Base-by-base conservation (phyloP, 192 early-diverging fungal species). In the Powellomyces hirtus region DNA sequence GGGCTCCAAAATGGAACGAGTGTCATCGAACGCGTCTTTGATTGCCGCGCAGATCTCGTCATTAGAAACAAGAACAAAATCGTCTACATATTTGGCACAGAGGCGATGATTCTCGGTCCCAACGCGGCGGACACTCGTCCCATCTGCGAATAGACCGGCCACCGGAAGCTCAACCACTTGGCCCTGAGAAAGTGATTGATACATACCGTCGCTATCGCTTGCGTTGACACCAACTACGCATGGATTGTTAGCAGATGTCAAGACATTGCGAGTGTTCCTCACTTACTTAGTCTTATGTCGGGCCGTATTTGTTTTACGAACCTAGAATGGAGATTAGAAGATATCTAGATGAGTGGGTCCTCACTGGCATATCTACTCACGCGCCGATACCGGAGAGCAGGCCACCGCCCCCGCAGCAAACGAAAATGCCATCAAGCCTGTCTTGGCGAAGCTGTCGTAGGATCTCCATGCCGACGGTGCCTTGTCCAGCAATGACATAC, bases 141-240 rank as follows among this genome's bases (percentile, higher is more conserved):
- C 83, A 49, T 84, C 83, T 22, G 79, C 68, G 51, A 84, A 84
- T 36, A 84, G 63, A 16, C 83, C 83, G 42, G 72, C 81, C 51
- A 70, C 53, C 18, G 42, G 31, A 20, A 84, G 55, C 55, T 79
- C 71, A 20, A 81, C 64, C 13, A 61, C 63, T 22, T 66, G 52
- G 24, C 78, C 79, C 35, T 60, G n/a, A 16, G 46, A 51, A 6
- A 84, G 68, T 2, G 74, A 80, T 51, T 82, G 82, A 49, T 63
- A 73, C 79, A 84, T 81, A 13, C 60, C 49, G 60, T 75, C 80
- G 0, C 66, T 56, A 64, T 84, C 81, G 30, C 27, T 6, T 0
- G 83, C 76, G 66, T 84, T 79, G 52, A 84, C 82, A 6, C 83
- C 83, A 56, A 84, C 75, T 45, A 84, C 56, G 76, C 74, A 4